Conservation (phyloP, 106 monocot species). For the Agapanthus africanus region DNA sequence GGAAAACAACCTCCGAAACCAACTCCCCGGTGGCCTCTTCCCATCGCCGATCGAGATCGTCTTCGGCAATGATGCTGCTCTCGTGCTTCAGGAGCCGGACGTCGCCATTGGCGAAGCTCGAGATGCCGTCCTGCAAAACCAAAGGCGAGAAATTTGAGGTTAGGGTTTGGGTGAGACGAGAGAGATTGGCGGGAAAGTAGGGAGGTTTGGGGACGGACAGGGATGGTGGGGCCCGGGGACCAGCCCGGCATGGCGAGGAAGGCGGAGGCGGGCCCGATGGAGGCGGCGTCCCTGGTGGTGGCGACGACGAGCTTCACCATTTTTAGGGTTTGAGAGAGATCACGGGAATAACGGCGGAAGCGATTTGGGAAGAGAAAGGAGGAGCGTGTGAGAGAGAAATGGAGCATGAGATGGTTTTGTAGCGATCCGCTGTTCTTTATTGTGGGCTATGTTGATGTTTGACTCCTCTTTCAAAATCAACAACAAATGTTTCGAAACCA, state of each 20-base stretch:
- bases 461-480: too few relatives aligned
- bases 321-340: background rate
- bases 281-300: constrained; percentile 81
- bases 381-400: too few relatives aligned
- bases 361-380: too few relatives aligned
- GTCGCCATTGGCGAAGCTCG: constrained; percentile 55
- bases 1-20: constrained; percentile 81
- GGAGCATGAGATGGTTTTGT: too few relatives aligned
- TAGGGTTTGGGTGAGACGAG: too few relatives aligned
- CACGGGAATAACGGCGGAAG: too few relatives aligned
- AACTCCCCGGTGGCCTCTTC: constrained; percentile 66
- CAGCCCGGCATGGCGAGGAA: constrained; percentile 93
- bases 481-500: too few relatives aligned
- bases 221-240: constrained; percentile 64
- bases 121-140: constrained; percentile 41
- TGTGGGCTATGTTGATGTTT: too few relatives aligned
- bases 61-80: constrained; percentile 67
- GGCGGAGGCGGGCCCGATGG: constrained; percentile 78
- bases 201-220: constrained; percentile 5
- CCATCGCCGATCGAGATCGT: constrained; percentile 83
- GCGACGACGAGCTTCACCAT: constrained; percentile 93
- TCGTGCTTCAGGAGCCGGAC: constrained; percentile 76
- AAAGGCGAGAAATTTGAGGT: too few relatives aligned
- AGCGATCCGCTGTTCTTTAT: too few relatives aligned
- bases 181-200: background rate